Evolutionary conservation across 345 rosid genomes (phyloP), one percentile per base, ranked within the genome.

Genomic region (Salix dunnii): DNA sequence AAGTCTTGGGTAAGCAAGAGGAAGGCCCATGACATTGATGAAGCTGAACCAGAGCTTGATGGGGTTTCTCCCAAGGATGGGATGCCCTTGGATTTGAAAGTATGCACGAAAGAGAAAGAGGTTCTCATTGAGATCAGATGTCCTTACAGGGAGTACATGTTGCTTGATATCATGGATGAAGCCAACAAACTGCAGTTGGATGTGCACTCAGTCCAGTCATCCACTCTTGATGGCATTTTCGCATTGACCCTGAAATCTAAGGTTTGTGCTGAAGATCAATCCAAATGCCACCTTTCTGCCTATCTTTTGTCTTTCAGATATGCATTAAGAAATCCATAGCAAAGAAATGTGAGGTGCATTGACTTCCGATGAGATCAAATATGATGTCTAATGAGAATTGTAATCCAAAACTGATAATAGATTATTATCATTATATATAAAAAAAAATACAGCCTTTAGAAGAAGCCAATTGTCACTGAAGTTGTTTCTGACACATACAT

Each of bases 81-180:
- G 58, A 64, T 64, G 12, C 5, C 79, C 48, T 58, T 79, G 21
- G 80, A 87, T 43, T 81, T 90, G 72, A 87, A 83, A 67, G 89
- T 90, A 60, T 78, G 82, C 78, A 73, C 80, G 30, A 87, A 78
- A 75, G 90, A 83, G 18, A 77, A 48, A 63, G 93, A 95, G 63
- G 91, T 93, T 74, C 51, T 76, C 35, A 84, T 95, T 55, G 94
- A 94, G 83, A 87, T 92, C 74, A 86, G 76, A 81, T 92, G 97
- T 83, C 84, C 76, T 58, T 87, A 83, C 72, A 89, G 94, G 80
- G 94, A 92, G 74, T 88, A 84, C 63, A 80, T 92, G 53, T 73
- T 93, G 84, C 88, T 87, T 21, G 96, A 95, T 73, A 82, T 93
- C 81, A 89, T 95, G 92, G 97, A 93, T 82, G 88, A 91, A 69